Evolutionary conservation across 2,329 filamentous ascomycete genomes (phyloP), one percentile per base, ranked within the genome.

Genomic region (Claviceps maximensis): DNA sequence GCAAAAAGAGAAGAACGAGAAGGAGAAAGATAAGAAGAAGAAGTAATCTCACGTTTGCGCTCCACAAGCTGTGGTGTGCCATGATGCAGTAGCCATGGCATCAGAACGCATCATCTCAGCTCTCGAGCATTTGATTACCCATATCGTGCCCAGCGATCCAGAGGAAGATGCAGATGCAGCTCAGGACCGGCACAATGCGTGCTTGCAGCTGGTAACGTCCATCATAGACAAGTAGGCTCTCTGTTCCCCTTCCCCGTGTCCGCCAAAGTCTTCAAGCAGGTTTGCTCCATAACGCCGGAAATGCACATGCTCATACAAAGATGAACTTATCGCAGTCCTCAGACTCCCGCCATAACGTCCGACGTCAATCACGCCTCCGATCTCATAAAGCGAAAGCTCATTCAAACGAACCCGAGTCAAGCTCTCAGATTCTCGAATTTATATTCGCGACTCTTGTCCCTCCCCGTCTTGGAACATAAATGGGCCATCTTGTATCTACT

Each of bases 401-500:
- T 94, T 54, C 82, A 86, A 61, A 85, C 84, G 59, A 87, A 89
- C 63, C 80, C 80, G 47, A 86, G 79, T 58, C 86, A 90, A 68
- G 89, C 90, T 3, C 76, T 91, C 21, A 80, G 84, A 56, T 95
- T 96, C 69, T 86, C 89, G 25, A 94, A 95, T 63, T 78, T 98
- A 29, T 95, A 96, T 69, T 89, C 88, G 36, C 80, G 89, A 53
- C 78, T 98, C 19, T 75, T 96, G 27, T 87, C 88, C n/a, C 82
- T 96, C 58, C 90, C 90, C 0, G 90, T 97, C 6, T 77, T 98
- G 46, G 86, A 87, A 62, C 87, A 95, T 68, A 98, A 98, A 77
- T 97, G 90, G 89, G 89, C 87, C 3, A 96, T 98, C 58, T 76
- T 98, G 21, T 94, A 94, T 66, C 82, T 98, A 44, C 79, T 98